phyloP scores from a whole-genome alignment of 2,329 filamentous ascomycete genomes.

The Mollisiaceae sp. region DNA sequence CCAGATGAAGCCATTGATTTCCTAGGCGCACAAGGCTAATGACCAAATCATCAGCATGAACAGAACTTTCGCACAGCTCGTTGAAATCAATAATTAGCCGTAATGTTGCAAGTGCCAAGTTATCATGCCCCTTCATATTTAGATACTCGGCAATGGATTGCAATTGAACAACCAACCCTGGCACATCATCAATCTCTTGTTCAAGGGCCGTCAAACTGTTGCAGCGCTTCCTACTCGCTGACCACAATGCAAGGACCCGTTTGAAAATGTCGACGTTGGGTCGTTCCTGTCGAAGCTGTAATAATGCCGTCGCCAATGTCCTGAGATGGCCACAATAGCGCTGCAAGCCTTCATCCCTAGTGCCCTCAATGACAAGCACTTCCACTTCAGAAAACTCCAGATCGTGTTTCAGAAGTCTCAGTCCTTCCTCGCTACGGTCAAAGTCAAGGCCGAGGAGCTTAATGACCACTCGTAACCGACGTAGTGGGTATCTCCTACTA shows the following conservation, averaged over 20 bases:
- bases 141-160: constrained; percentile 60
- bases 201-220: constrained; percentile 48
- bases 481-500: constrained; percentile 37
- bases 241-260: constrained; percentile 39
- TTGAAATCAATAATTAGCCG: constrained; percentile 53
- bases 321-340: constrained; percentile 36
- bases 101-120: constrained; percentile 53
- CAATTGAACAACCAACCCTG: constrained; percentile 55
- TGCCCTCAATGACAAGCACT: constrained; percentile 25
- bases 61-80: constrained; percentile 48
- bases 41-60: constrained; percentile 49
- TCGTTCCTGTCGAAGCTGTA: constrained; percentile 37
- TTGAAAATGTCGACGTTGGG: constrained; percentile 36
- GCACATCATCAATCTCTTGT: constrained; percentile 54
- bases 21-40: constrained; percentile 50
- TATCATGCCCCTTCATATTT: constrained; percentile 60
- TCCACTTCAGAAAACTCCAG: constrained; percentile 20
- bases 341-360: constrained; percentile 36
- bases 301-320: constrained; percentile 32
- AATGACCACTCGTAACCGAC: constrained; percentile 38
- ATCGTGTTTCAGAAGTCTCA: constrained; percentile 20
- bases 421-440: constrained; percentile 25
- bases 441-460: constrained; percentile 33
- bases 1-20: constrained; percentile 61
- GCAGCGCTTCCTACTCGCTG: constrained; percentile 50